phyloP scores from a whole-genome alignment of 2,329 filamentous ascomycete genomes.

The Trichothecium sympodiale region DNA sequence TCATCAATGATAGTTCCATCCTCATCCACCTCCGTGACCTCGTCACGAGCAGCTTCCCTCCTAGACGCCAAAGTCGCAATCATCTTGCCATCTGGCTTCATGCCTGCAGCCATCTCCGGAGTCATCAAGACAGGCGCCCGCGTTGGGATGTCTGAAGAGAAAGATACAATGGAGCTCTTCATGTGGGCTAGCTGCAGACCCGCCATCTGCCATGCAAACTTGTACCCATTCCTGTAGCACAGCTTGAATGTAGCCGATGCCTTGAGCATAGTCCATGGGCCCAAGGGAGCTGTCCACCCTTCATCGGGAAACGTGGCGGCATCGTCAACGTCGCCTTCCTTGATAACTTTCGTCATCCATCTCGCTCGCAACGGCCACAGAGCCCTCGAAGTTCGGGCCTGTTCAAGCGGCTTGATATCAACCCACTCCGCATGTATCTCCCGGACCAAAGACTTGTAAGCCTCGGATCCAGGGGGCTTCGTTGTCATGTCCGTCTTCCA shows the following conservation, averaged over 20 bases:
- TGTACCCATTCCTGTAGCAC: conserved; percentile 14
- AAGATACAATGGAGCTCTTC: conserved; percentile 23
- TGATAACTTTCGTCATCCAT: background rate
- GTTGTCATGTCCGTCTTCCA: conserved; percentile 21
- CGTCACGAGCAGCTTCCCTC: conserved; percentile 12
- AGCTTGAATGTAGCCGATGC: conserved; percentile 36
- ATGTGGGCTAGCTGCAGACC: conserved; percentile 36
- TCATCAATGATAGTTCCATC: conserved; percentile 18
- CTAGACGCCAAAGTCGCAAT: conserved; percentile 11
- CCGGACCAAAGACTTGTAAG: conserved; percentile 17
- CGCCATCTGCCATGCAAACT: conserved; percentile 35
- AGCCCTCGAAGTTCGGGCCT: conserved; percentile 6
- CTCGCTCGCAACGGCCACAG: background rate
- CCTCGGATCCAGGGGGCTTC: conserved; percentile 6
- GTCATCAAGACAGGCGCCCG: conserved; percentile 19
- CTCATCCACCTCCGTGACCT: conserved; percentile 17
- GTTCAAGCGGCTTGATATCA: conserved; percentile 24
- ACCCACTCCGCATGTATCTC: conserved; percentile 29
- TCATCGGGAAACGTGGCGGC: background rate
- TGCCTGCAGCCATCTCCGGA: conserved; percentile 21
- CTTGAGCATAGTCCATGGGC: conserved; percentile 37
- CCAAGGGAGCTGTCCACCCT: conserved; percentile 12
- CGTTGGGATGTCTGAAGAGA: background rate
- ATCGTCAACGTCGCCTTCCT: background rate
- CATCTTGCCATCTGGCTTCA: conserved; percentile 23